Evolutionary conservation across 495 filamentous ascomycete genomes (phyloP), one percentile per base, ranked within the genome.

Genomic region (Penicillium cataractarum): DNA sequence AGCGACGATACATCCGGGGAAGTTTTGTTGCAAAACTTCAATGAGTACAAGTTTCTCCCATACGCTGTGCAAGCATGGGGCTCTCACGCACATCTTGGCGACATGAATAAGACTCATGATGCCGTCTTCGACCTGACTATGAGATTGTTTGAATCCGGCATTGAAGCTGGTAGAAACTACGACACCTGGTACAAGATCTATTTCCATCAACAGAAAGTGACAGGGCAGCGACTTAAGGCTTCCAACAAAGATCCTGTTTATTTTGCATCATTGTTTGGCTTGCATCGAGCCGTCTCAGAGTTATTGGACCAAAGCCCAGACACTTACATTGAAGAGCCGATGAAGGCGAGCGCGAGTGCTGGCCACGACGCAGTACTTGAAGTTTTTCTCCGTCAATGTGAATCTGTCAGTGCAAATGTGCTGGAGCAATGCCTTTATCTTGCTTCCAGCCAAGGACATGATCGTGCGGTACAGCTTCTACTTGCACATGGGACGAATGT

Each of bases 111-210:
- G 21, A 46, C 42, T 21, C 19, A 46, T 12, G 19, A 46, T 13
- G 42, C 42, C 8, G 42, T 46, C 42, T 46, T 46, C 13, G 42
- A 46, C n/a, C 42, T 46, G 42, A 46, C 42, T 9, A 46, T 46
- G 42, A 22, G 21, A 46, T 24, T 46, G 42, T 46, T 46, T 24
- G 42, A 22, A 12, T 24, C 42, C 3, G 42, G 21, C 2, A 4
- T 46, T 12, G 42, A 46, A 2, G 12, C 42, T 22, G 42, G 42
- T 24, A 46, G 19, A n/a, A 44, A 21, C 40, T 46, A 46, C 42
- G 42, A 46, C 19, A 46, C 42, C 4, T 46, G 42, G 42, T 24
- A 46, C 42, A 46, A 44, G 21, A 46, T 46, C 8, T 46, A 46
- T 46, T 46, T 46, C 21, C 42, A 46, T 46, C 19, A n/a, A 22